Percentiles rank a stretch among this genome's conserved stretches.
Conservation (phyloP, 768 basidiomycete species). For the Hericium coralloides region DNA sequence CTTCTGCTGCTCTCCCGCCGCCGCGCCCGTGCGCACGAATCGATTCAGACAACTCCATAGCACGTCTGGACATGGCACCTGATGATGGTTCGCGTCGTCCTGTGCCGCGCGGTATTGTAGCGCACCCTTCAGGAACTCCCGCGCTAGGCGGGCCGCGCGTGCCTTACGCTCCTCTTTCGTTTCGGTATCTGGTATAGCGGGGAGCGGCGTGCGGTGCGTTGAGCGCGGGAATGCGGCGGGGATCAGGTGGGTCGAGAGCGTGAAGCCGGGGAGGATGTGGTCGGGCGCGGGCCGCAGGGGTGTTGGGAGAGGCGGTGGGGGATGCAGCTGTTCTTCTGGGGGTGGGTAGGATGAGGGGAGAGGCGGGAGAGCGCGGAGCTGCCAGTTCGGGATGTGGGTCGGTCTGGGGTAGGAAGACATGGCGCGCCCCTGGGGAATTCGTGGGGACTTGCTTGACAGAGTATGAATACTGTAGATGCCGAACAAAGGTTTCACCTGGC, state of each 20-base stretch:
- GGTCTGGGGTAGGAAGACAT: neutral
- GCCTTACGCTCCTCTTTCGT: slow-evolving; percentile 26
- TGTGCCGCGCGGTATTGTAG: neutral
- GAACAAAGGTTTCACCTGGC: too few relatives aligned
- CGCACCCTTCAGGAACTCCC: slow-evolving; percentile 3
- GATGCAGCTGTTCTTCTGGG: neutral
- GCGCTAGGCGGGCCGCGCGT: neutral
- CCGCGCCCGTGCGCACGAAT: slow-evolving; percentile 38
- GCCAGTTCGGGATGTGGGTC: neutral
- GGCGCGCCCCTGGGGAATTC: neutral
- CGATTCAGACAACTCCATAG: slow-evolving; percentile 72
- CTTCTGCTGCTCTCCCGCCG: neutral
- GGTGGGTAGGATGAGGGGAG: neutral
- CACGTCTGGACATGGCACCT: slow-evolving; percentile 17
- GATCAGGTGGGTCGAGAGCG: slow-evolving; percentile 43
- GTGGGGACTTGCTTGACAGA: too few relatives aligned
- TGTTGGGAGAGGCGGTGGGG: neutral
- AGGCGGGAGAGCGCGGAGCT: neutral
- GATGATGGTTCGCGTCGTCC: slow-evolving; percentile 12
- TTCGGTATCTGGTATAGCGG: slow-evolving; percentile 22
- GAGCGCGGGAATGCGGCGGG: slow-evolving; percentile 45
- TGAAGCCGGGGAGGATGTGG: slow-evolving; percentile 28
- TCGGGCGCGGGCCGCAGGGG: neutral
- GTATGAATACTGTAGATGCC: too few relatives aligned
- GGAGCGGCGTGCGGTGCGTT: slow-evolving; percentile 32